Percentiles rank a stretch among this genome's conserved stretches.
These are phyloP conservation scores for Hura crepitans DNA, from an alignment of 441 rosid species.

Conservation along the genomic window DNA sequence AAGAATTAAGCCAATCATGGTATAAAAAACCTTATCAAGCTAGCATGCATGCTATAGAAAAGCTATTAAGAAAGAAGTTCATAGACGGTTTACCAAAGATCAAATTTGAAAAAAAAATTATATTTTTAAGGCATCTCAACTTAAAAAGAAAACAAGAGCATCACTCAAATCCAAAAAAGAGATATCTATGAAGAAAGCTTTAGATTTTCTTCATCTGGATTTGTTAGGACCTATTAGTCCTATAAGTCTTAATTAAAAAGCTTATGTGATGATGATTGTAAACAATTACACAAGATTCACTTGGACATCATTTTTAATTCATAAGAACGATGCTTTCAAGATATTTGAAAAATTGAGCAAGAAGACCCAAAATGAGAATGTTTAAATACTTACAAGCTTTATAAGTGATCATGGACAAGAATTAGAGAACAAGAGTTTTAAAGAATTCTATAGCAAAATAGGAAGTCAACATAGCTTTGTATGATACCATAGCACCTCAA, in stretches of 20 bases:
- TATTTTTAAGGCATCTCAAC: background rate
- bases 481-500: background rate
- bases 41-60: background rate
- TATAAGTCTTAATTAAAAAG: background rate
- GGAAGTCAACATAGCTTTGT: background rate
- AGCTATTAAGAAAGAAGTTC: background rate
- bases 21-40: background rate
- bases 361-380: too few species aligned
- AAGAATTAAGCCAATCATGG: background rate
- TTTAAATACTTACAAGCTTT: too few species aligned
- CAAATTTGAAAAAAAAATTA: background rate
- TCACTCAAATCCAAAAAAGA: background rate
- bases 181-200: background rate
- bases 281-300: background rate
- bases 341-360: too few species aligned
- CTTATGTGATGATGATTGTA: background rate
- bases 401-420: background rate
- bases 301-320: too few species aligned
- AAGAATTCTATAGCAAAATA: background rate
- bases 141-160: too few species aligned
- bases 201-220: background rate
- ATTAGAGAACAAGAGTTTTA: background rate
- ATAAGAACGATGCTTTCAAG: too few species aligned
- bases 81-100: background rate
- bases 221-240: background rate